These are phyloP conservation scores for Alloteropsis semialata DNA, from an alignment of 176 grass and related monocot genomes.

Conservation along the genomic window DNA sequence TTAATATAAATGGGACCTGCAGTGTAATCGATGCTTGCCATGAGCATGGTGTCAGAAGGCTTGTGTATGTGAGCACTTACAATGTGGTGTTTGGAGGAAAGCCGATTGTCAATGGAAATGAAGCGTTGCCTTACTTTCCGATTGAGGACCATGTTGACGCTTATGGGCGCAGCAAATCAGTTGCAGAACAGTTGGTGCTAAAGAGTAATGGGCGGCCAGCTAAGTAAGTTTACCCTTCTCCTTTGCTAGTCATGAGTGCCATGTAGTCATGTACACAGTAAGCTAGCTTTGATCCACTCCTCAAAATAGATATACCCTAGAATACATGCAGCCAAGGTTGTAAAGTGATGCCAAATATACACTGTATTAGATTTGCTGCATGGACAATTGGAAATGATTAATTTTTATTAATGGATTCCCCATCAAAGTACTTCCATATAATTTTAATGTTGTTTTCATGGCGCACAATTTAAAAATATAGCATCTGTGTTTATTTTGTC, in stretches of 20 bases:
- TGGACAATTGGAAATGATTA: not conserved
- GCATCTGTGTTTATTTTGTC: not conserved
- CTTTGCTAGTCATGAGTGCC: not conserved
- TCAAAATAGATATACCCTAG: not conserved
- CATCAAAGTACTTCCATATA: not conserved
- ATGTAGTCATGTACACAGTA: not conserved
- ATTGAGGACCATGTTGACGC: conserved; percentile 82
- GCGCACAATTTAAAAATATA: not conserved
- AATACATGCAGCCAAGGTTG: not conserved
- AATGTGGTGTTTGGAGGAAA: conserved; percentile 90
- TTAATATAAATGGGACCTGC: conserved; percentile 94
- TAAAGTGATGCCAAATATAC: not conserved
- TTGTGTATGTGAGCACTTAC: conserved; percentile 86
- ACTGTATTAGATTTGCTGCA: not conserved
- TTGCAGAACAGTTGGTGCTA: conserved; percentile 85
- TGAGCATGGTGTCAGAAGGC: conserved; percentile 59
- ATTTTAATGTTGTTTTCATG: not conserved
- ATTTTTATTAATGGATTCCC: not conserved
- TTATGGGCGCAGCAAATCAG: conserved; percentile 83
- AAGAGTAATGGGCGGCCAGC: conserved; percentile 70
- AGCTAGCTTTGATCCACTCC: not conserved
- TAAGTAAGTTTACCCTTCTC: conserved; percentile 55
- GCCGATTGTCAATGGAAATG: conserved; percentile 69
- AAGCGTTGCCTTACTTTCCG: conserved; percentile 77
- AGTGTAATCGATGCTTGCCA: conserved; percentile 73